Base-by-base conservation (phyloP, 1,284 basidiomycete species). In the Fistulinella staudtii region DNA sequence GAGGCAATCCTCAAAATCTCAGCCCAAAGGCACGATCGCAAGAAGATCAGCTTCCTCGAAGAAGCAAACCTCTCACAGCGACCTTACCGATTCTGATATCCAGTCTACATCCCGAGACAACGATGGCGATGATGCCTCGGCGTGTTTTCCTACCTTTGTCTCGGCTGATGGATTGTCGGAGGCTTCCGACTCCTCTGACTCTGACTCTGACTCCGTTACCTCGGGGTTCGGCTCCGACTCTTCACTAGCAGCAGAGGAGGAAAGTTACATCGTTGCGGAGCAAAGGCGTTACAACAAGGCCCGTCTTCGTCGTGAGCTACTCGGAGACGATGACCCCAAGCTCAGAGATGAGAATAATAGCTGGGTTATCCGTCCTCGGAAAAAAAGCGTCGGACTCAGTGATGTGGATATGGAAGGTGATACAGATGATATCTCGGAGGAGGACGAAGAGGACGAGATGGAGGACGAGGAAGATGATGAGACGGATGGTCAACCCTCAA, bases 341-440 rank as follows among this genome's bases (percentile, higher is more conserved):
- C 71, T 70, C 53, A 71, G 71, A 39, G 70, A 73, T 51, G 58
- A 63, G 22, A 71, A 72, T 45, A 77, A 76, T 48, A 75, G 72
- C 47, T 86, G 85, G 84, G 72, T 85, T 51, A 82, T 85, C 44
- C 73, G 74, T 38, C 75, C 83, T 14, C 74, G 84, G 44, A 81
- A 81, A 60, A 77, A 71, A 56, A 85, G 83, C 53, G 82, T 82
- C 13, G 79, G 77, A 25, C 70, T 72, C 13, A 78, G 74, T 47
- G 80, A 82, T 53, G 72, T 62, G 13, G 76, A 78, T 45, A 78
- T 76, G 74, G 76, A 76, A 29, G 65, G 72, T 21, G 76, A 77
- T 47, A 67, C 61, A 28, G 77, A 78, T 46, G 73, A 74, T 14
- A 68, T 72, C 27, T 54, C 65, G 4, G 64, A 64, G 25, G 64